phyloP scores from a whole-genome alignment of 345 rosid genomes.

The Conringia planisiliqua region DNA sequence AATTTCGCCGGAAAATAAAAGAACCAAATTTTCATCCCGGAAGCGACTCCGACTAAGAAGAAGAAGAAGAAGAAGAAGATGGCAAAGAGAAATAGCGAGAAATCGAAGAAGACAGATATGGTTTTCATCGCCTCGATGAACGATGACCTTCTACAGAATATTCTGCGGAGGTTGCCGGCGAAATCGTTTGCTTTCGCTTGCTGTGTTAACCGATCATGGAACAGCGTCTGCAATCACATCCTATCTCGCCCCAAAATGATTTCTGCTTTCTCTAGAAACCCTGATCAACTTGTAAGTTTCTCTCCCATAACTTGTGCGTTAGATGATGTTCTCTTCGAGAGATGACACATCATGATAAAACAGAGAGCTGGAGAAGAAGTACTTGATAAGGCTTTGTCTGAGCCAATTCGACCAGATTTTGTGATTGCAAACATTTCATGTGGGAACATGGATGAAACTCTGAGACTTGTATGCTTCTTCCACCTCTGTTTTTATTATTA shows the following conservation, averaged over 20 bases:
- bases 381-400: conserved; percentile 52
- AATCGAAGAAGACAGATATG: conserved; percentile 10
- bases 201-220: conserved; percentile 34
- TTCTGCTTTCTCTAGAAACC: conserved; percentile 24
- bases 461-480: conserved; percentile 3
- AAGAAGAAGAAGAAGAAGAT: conserved; percentile 16
- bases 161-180: conserved; percentile 29
- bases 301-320: not conserved
- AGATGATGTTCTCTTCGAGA: not conserved
- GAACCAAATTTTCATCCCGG: not conserved
- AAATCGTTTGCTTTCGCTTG: conserved; percentile 34
- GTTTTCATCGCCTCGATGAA: conserved; percentile 17
- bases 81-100: conserved; percentile 6
- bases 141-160: conserved; percentile 26
- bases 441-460: conserved; percentile 34
- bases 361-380: conserved; percentile 60
- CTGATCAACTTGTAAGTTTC: conserved; percentile 13
- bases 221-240: conserved; percentile 21
- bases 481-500: not conserved
- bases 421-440: conserved; percentile 43
- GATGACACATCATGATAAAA: not conserved
- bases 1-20: not conserved
- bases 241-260: conserved; percentile 28
- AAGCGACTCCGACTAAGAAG: not conserved
- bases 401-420: conserved; percentile 66